Base-by-base conservation (phyloP, 805 yeast species). In the Candida anglica region DNA sequence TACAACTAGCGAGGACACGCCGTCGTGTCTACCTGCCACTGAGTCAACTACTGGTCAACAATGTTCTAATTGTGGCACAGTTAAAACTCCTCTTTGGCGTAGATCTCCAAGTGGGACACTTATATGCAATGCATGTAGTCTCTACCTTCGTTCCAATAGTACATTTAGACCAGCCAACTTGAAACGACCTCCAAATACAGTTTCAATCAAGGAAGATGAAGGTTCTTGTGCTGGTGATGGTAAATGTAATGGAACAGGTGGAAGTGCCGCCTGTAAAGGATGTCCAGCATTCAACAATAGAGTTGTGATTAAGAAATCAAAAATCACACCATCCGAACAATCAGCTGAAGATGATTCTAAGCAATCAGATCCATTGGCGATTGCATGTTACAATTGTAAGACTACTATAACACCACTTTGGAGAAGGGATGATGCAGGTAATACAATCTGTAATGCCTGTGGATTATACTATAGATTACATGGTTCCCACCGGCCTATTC, bases 371-470 rank as follows among this genome's bases (percentile, higher is more conserved):
- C 63, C 72, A 19, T 64, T 77, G 31, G 82, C 82, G 8, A 75
- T 86, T 6, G 87, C 94, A 0, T 86, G 95, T 54, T 80, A 75
- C 43, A 86, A 86, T 61, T 86, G 95, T 60, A 80, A 79, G 3
- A 82, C 93, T 9, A 86, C 93, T 1, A 82, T 83, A 37, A 86
- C 95, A 0, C 95, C 95, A 0, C 61, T 86, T 9, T 86, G 95
- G 95, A 70, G 95, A 52, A 66, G 95, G 41, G 89, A 85, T 52
- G 88, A 79, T 43, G 69, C 69, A 5, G 95, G 95, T 3, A 80
- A 85, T 47, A 82, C 88, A 17, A 85, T 86, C 16, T 86, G 95
- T 65, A 86, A 86, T 50, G 95, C 95, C 0, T 86, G 95, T 61
- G 95, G 88, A 3, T 60, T 86, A 19, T 86, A 86, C 55, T 80